These are phyloP conservation scores for Uncinocarpus reesii DNA, from an alignment of 2,329 filamentous ascomycete species.

Conservation along the genomic window DNA sequence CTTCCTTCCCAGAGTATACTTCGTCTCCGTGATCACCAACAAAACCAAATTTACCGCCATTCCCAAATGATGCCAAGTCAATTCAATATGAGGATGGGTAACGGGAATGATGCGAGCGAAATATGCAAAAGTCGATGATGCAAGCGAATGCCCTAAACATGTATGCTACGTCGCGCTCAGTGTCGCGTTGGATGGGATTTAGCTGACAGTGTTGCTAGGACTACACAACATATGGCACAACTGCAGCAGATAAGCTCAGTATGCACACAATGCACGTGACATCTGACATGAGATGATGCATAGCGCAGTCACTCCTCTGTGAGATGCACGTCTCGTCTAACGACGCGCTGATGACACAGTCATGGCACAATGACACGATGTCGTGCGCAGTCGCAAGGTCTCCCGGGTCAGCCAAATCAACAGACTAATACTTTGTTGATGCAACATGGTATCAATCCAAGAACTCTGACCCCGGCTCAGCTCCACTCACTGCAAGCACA, in stretches of 20 bases:
- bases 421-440: conserved; percentile 40
- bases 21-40: conserved; percentile 62
- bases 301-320: too few relatives aligned
- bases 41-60: conserved; percentile 65
- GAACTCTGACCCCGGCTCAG: conserved; percentile 62
- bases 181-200: conserved; percentile 1
- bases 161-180: conserved; percentile 24
- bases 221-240: conserved; percentile 59
- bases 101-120: conserved; percentile 30
- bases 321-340: too few relatives aligned
- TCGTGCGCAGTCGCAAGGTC: conserved; percentile 56
- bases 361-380: too few relatives aligned
- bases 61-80: conserved; percentile 52
- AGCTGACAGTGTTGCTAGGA: conserved; percentile 31
- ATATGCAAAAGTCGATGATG: conserved; percentile 62
- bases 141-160: conserved; percentile 52
- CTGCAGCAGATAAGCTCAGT: conserved; percentile 43
- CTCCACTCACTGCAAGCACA: conserved; percentile 55
- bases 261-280: too few relatives aligned
- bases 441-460: conserved; percentile 63
- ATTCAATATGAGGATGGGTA: conserved; percentile 52
- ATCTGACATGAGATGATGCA: too few relatives aligned
- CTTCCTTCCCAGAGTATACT: conserved; percentile 45
- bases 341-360: too few relatives aligned
- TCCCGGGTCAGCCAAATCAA: conserved; percentile 56